Evolutionary conservation across 2,329 filamentous ascomycete species (phyloP).

Genomic region (Bipolaris bicolor): DNA sequence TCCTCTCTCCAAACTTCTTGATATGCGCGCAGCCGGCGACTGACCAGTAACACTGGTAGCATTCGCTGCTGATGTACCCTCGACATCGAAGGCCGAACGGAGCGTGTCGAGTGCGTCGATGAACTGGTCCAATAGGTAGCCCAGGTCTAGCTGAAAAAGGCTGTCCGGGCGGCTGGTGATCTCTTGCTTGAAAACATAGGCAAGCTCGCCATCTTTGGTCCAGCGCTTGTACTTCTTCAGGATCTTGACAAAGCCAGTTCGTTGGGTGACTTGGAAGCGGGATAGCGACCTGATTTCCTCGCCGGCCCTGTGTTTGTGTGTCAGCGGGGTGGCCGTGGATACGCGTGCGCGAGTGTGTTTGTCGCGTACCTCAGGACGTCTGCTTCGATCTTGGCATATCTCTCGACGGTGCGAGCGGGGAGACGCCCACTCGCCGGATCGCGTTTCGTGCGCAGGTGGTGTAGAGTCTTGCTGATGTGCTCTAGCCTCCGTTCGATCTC

Average conservation of each 20-base stretch:
- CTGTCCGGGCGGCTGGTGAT: conserved; percentile 71
- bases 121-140: conserved; percentile 57
- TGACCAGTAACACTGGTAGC: conserved; percentile 23
- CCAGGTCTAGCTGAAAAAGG: conserved; percentile 72
- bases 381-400: conserved; percentile 58
- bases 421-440: conserved; percentile 35
- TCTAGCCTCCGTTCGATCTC: conserved; percentile 73
- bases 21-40: conserved; percentile 45
- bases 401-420: conserved; percentile 55
- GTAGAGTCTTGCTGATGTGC: conserved; percentile 50
- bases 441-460: conserved; percentile 37
- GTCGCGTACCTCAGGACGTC: conserved; percentile 53
- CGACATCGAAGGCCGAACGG: conserved; percentile 52
- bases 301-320: conserved; percentile 58
- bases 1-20: conserved; percentile 48
- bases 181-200: conserved; percentile 69
- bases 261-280: conserved; percentile 75
- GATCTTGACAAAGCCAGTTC: conserved; percentile 79
- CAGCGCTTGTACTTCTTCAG: conserved; percentile 89
- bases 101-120: conserved; percentile 55
- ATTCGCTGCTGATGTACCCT: conserved; percentile 22
- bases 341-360: neutral
- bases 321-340: conserved; percentile 16
- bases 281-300: conserved; percentile 74
- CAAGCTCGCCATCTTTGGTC: conserved; percentile 73